Base-by-base conservation (phyloP, 805 yeast species). In the Yarrowia sp. region DNA sequence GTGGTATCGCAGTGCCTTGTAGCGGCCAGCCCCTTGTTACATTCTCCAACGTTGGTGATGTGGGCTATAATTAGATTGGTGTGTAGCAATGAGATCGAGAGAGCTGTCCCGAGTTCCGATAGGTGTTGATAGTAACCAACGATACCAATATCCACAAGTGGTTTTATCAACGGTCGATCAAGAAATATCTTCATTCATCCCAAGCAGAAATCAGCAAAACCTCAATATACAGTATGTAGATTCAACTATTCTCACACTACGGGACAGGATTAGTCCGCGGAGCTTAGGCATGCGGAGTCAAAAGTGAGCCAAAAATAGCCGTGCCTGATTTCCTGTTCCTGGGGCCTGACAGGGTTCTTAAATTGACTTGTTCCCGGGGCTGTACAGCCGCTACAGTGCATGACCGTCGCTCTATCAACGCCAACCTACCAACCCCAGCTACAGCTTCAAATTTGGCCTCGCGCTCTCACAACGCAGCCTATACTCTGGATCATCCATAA, bases 271-370 rank as follows among this genome's bases (percentile, higher is more conserved):
- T 12, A 44, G 36, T 21, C 38, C 54, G 17, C 38, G 54, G 54
- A 48, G 36, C 52, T 44, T 46, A 26, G 52, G 52, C 52, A 46
- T 46, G 52, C 24, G 21, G 35, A 48, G 38, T 9, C 28, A 48
- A 48, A 38, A 32, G 12, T 6, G 54, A 48, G 38, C 54, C 54
- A 48, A 48, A 48, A 48, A 48, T 48, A 48, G 54, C 54, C 54
- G 54, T 48, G 54, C 54, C 54, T 48, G 54, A 48, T 48, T 30
- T 14, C 21, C 54, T 8, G 36, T 30, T 32, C 28, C 54, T 32
- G 36, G 54, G 52, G 38, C 54, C 54, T 48, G 54, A 38, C 54
- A 48, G 54, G 38, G 54, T 48, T 48, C 54, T 19, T 48, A 48
- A 48, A 38, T 26, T 46, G 54, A 28, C 38, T 21, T 19, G 32